These are phyloP conservation scores for Alloteropsis semialata DNA, from an alignment of 176 grass and related monocot species.

Conservation along the genomic window DNA sequence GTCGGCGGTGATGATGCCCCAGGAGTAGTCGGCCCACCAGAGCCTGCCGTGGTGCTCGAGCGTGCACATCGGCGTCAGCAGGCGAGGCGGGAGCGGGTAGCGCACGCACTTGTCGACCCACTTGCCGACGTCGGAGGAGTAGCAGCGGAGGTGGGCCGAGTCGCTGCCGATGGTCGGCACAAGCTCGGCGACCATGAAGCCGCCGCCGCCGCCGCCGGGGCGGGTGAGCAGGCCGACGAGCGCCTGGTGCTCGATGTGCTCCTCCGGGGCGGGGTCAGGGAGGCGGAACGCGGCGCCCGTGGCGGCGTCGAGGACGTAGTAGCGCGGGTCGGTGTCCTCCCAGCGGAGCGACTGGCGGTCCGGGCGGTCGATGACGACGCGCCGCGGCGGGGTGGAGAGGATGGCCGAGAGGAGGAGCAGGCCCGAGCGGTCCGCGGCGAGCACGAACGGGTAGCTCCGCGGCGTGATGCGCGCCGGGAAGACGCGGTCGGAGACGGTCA, in stretches of 20 bases:
- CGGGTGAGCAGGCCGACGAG: neutral
- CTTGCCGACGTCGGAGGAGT: neutral
- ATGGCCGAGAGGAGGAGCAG: constrained; percentile 31
- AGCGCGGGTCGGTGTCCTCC: neutral
- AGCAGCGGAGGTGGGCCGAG: neutral
- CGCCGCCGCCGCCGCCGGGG: neutral
- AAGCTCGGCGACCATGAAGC: neutral
- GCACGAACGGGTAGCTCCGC: constrained; percentile 30
- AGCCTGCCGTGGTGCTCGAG: neutral
- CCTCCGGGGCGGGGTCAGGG: neutral
- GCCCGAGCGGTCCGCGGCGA: constrained; percentile 17
- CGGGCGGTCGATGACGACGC: neutral
- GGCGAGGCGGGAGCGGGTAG: neutral
- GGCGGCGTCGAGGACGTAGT: constrained; percentile 20
- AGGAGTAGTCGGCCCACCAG: neutral
- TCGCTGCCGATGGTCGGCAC: neutral
- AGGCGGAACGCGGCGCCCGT: neutral
- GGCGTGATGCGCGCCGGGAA: neutral
- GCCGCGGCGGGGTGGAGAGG: neutral
- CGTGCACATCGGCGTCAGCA: neutral
- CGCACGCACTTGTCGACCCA: neutral
- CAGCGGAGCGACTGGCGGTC: neutral
- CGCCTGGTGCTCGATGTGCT: neutral
- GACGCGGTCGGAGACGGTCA: neutral
- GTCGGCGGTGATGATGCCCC: neutral